Evolutionary conservation across 305 asterid genomes (phyloP), one percentile per base, ranked within the genome.

Genomic region (Caryopteris hybrid): DNA sequence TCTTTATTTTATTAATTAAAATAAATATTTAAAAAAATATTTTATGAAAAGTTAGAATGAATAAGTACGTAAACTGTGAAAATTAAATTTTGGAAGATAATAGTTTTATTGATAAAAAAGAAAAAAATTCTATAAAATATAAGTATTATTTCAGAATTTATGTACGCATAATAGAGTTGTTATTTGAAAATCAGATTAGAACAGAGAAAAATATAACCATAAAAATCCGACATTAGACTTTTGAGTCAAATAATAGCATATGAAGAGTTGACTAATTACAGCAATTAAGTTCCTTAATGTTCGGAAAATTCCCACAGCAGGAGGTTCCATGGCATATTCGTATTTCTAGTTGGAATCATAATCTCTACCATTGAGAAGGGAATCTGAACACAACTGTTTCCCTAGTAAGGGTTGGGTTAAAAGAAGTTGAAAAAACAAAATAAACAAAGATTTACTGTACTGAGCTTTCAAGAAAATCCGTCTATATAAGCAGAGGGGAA

Each of bases 381-480:
- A 39, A 60, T 68, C 6, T 2, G 13, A 45, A 42, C 25, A 33
- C 1, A 33, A 18, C 20, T 4, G 33, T 5, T 27, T 27, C 5
- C 33, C 33, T 27, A 31, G 36, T 31, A 31, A 31, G 0, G 5
- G 1, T 12, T 22, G n/a, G 33, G 57, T 12, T 12, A 21, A 22
- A 33, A 52, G 17, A 9, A 20, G 11, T 9, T 33, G 2, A 34
- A 10, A 0, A 0, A 33, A 8, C 8, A 23, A 20, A 48, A 21
- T 18, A 18, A 9, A 5, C 17, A 5, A 18, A 7, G 21, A n/a
- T 54, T 52, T 70, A 64, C 73, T 60, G 29, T 17, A 43, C 69
- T 66, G 75, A 71, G 68, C 71, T 56, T 52, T 63, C 78, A 18
- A 74, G 60, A 75, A 64, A 75, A 46, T 57, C 10, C 20, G 39